Evolutionary conservation across 345 rosid species (phyloP).

Genomic region (Syzygium grande): DNA sequence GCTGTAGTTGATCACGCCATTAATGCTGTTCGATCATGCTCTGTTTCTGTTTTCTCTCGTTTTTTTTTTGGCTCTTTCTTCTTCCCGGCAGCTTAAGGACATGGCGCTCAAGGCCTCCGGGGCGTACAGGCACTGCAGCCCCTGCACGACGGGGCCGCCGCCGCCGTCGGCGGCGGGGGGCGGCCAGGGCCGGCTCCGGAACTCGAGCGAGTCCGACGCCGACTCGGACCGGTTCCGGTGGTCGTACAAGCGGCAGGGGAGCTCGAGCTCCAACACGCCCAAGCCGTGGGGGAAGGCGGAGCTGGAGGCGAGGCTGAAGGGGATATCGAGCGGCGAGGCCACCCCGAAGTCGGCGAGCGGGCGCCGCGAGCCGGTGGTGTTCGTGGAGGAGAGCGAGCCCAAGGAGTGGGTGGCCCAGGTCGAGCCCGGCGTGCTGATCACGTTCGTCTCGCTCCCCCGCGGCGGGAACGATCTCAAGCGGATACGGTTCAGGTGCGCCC

Average conservation of each 20-base stretch:
- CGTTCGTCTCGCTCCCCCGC: slow-evolving; percentile 81
- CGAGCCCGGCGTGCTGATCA: slow-evolving; percentile 92
- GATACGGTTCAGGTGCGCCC: slow-evolving; percentile 78
- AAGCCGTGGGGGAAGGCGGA: slow-evolving; percentile 67
- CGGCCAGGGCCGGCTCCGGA: slow-evolving; percentile 27
- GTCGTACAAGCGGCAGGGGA: slow-evolving; percentile 70
- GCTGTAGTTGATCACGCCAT: not conserved
- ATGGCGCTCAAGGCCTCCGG: slow-evolving; percentile 95
- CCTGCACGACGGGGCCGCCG: slow-evolving; percentile 54
- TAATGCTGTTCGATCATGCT: not conserved
- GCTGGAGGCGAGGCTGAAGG: slow-evolving; percentile 77
- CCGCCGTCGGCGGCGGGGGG: slow-evolving; percentile 10
- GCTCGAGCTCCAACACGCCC: slow-evolving; percentile 59
- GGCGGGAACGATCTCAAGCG: slow-evolving; percentile 96
- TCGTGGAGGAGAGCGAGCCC: slow-evolving; percentile 76
- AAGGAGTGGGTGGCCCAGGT: slow-evolving; percentile 99
- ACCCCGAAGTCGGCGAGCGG: slow-evolving; percentile 62
- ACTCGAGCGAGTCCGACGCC: slow-evolving; percentile 43
- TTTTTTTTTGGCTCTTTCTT: not conserved
- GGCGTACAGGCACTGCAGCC: slow-evolving; percentile 74
- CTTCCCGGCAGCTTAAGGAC: slow-evolving; percentile 61
- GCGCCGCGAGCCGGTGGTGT: slow-evolving; percentile 57
- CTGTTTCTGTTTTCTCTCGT: not conserved
- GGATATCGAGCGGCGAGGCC: slow-evolving; percentile 71
- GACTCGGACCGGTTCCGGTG: slow-evolving; percentile 66